phyloP scores from a whole-genome alignment of 306 rosid species.

The Cyclanthera cordifolia region DNA sequence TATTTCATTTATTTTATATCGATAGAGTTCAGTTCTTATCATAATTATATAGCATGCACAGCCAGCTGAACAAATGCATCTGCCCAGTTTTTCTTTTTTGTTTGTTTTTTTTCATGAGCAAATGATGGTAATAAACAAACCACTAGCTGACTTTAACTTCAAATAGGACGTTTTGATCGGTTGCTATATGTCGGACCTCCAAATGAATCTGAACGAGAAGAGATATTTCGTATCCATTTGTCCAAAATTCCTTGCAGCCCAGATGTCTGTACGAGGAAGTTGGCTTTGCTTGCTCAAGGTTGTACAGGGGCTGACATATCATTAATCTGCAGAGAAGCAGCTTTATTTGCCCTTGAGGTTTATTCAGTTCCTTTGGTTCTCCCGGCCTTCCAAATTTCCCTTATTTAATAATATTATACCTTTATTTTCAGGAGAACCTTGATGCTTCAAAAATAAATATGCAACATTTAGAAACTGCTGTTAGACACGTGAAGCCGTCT shows the following conservation, averaged over 20 bases:
- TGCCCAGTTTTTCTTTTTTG: not conserved
- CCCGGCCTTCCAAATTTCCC: constrained; percentile 2
- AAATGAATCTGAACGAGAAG: constrained; percentile 60
- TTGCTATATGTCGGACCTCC: constrained; percentile 86
- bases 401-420: constrained; percentile 4
- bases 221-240: constrained; percentile 71
- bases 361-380: constrained; percentile 15
- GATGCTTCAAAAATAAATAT: constrained; percentile 50
- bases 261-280: constrained; percentile 47
- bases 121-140: not conserved
- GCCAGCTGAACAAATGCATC: not conserved
- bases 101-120: not conserved
- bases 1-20: too few species aligned
- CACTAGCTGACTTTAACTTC: not conserved
- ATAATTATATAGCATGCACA: not conserved
- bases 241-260: constrained; percentile 51
- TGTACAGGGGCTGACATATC: constrained; percentile 86
- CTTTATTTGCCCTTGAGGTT: constrained; percentile 72
- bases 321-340: constrained; percentile 74
- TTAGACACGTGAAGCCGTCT: constrained; percentile 51
- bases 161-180: constrained; percentile 83
- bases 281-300: constrained; percentile 54
- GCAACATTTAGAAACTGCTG: constrained; percentile 59
- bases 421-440: constrained; percentile 47
- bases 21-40: too few species aligned